Evolutionary conservation across 106 monocot genomes (phyloP), one percentile per base, ranked within the genome.

Genomic region (Dendrobium officinale): DNA sequence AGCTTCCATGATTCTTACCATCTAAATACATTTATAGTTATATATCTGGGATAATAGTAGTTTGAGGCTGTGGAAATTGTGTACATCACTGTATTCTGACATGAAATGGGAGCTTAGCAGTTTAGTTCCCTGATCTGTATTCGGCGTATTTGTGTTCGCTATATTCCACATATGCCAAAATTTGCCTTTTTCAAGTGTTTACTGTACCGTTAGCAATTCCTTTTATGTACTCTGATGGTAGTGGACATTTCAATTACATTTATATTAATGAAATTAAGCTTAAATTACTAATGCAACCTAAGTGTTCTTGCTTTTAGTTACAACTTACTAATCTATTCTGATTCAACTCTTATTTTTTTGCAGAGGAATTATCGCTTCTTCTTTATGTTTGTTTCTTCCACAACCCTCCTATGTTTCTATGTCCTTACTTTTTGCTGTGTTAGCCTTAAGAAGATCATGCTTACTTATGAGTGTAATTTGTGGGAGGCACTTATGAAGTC

Each of bases 311-410:
- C 67, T 70, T 70, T 33, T 37, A 70, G 33, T 37, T 70, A 40
- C 13, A 70, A 70, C 16, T 70, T 70, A n/a, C 61, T n/a, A 61
- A 20, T 20, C 22, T 61, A 76, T 76, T 41, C 76, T 76, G 26
- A 24, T 76, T 76, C 18, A 9, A 47, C 13, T 51, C 13, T 41
- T 80, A 2, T 31, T 70, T 70, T 70, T 29, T n/a, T 80, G 83
- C 92, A 89, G 89, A 89, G 92, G 78, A 91, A 91, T 58, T 91
- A 89, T 56, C 84, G 82, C 26, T 89, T 85, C 76, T 91, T 91
- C 43, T 89, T 86, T 42, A 86, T 92, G 87, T 90, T 90, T 42
- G 82, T 90, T 33, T 82, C 81, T 19, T 75, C 85, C 3, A 85
- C 90, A 8, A 88, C 92, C 1, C 11, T 86, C 15, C 78, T 92